phyloP scores from a whole-genome alignment of 2,329 filamentous ascomycete species.

The Microdochium nivale region DNA sequence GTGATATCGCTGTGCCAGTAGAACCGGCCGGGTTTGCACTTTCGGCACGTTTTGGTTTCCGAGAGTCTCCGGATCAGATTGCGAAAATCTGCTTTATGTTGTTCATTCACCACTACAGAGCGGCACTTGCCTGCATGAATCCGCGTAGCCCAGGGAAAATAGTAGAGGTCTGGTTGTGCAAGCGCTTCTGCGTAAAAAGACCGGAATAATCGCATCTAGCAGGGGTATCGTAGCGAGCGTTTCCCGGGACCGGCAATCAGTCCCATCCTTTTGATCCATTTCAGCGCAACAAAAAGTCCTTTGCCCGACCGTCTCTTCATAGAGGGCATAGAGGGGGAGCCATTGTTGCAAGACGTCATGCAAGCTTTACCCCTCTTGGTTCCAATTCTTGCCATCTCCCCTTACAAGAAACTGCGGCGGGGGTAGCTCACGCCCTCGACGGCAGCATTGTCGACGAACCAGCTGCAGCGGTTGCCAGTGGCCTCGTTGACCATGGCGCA shows the following conservation, averaged over 20 bases:
- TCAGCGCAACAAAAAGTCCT: background rate
- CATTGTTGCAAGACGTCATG: too few relatives aligned
- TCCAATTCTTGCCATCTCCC: too few relatives aligned
- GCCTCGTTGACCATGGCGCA: conserved; percentile 82
- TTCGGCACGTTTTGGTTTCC: too few relatives aligned
- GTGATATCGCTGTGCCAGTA: too few relatives aligned
- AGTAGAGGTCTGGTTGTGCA: background rate
- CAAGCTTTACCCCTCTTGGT: too few relatives aligned
- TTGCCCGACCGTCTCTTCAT: too few relatives aligned
- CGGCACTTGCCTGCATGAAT: too few relatives aligned
- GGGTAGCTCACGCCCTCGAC: conserved; percentile 81
- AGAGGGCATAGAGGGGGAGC: too few relatives aligned
- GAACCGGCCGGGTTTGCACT: too few relatives aligned
- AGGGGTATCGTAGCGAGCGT: background rate
- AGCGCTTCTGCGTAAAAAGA: background rate
- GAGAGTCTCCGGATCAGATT: too few relatives aligned
- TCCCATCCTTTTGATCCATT: background rate
- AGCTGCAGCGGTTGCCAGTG: conserved; percentile 79
- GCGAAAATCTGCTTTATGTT: too few relatives aligned
- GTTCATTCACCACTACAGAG: too few relatives aligned
- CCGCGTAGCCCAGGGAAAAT: background rate
- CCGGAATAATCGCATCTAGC: background rate
- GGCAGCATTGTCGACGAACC: conserved; percentile 86
- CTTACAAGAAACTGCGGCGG: conserved; percentile 55
- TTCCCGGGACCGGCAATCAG: background rate